Conservation (phyloP, 768 basidiomycete genomes). For the Sporobolomyces pararoseus region DNA sequence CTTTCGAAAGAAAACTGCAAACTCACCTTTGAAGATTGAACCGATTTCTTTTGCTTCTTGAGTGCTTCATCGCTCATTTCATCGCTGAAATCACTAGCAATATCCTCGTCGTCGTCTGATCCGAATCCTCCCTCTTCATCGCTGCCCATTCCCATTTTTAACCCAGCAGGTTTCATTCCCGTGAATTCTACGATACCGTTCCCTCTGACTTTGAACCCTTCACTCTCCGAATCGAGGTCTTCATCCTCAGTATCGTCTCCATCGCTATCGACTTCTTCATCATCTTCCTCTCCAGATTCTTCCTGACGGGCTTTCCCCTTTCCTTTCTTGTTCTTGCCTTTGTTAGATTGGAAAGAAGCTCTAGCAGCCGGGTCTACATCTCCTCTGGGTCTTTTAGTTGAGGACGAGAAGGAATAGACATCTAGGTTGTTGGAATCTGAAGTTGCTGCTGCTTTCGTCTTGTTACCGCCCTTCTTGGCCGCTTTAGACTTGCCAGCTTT, state of each 20-base stretch:
- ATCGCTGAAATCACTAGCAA: slow-evolving; percentile 71
- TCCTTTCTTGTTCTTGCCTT: neutral
- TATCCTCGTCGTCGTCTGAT: slow-evolving; percentile 73
- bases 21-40: slow-evolving; percentile 64
- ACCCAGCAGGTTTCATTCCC: slow-evolving; percentile 33
- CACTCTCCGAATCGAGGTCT: slow-evolving; percentile 49
- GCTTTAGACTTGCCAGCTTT: slow-evolving; percentile 2
- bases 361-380: slow-evolving; percentile 38
- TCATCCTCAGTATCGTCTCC: slow-evolving; percentile 54
- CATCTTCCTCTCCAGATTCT: slow-evolving; percentile 46
- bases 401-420: slow-evolving; percentile 26
- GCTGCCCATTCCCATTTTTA: slow-evolving; percentile 52
- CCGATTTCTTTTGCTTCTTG: slow-evolving; percentile 54
- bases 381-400: slow-evolving; percentile 15
- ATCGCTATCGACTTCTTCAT: slow-evolving; percentile 3
- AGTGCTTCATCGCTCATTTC: slow-evolving; percentile 58
- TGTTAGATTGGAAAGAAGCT: neutral
- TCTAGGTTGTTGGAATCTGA: slow-evolving; percentile 15
- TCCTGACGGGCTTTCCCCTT: slow-evolving; percentile 26
- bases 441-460: neutral
- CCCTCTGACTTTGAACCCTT: slow-evolving; percentile 46
- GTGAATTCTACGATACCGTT: slow-evolving; percentile 40
- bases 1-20: no score
- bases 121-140: slow-evolving; percentile 46
- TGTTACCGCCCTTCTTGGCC: neutral